Percentiles rank a stretch among this genome's conserved stretches.
Evolutionary conservation across 177 flowering plant genomes (phyloP).

Genomic region (Vitis hybrid): DNA sequence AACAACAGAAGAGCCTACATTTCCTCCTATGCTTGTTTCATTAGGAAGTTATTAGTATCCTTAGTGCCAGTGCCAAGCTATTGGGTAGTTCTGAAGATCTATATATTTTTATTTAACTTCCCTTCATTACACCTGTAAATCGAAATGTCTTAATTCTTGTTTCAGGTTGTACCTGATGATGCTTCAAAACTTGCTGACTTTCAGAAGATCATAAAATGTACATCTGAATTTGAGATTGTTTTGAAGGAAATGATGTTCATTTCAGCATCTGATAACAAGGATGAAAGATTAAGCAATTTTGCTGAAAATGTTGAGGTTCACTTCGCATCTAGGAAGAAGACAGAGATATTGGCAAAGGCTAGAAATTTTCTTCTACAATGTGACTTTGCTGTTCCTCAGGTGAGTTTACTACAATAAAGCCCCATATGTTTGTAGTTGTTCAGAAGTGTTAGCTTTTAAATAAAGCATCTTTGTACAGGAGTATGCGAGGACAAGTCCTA

Average conservation of each 20-base stretch:
- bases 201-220: conserved; percentile 56
- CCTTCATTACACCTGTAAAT: background rate
- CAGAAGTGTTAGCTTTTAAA: conserved; percentile 7
- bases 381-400: conserved; percentile 68
- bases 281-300: conserved; percentile 61
- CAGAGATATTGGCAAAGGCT: conserved; percentile 76
- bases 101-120: background rate
- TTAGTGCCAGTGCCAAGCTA: too few species aligned
- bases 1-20: too few species aligned
- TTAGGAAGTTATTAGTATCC: too few species aligned
- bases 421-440: background rate
- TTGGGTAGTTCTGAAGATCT: background rate
- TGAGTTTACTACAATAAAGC: conserved; percentile 30
- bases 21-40: too few species aligned
- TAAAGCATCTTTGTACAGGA: conserved; percentile 34
- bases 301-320: conserved; percentile 91
- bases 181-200: conserved; percentile 85
- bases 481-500: conserved; percentile 18
- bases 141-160: background rate
- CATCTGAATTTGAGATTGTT: conserved; percentile 64
- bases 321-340: conserved; percentile 86
- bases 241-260: conserved; percentile 73
- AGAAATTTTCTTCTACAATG: conserved; percentile 69
- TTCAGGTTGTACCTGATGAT: conserved; percentile 90
- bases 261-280: conserved; percentile 61